Percentiles rank a stretch among this genome's conserved stretches.
Evolutionary conservation across 1,284 basidiomycete genomes (phyloP).

Genomic region (Trametes pubescens): DNA sequence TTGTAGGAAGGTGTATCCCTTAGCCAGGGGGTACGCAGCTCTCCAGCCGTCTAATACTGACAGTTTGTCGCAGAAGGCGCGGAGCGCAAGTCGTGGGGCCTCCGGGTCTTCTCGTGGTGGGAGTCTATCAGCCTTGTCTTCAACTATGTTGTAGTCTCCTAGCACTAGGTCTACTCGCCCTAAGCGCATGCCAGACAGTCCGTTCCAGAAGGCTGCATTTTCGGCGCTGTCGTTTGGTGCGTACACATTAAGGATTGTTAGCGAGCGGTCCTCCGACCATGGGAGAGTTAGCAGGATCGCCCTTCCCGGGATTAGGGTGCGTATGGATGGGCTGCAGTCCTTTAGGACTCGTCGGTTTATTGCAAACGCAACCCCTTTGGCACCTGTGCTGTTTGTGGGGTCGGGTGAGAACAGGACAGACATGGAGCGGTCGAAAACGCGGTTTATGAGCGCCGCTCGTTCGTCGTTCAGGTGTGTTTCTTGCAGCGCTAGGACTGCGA

Average conservation of each 20-base stretch:
- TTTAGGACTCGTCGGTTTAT: neutral
- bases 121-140: neutral
- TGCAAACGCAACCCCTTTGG: neutral
- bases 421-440: neutral
- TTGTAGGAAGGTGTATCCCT: neutral
- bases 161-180: neutral
- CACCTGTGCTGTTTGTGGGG: neutral
- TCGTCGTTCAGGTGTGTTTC: neutral
- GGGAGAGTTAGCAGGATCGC: neutral
- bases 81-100: neutral
- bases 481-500: neutral
- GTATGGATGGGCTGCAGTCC: neutral
- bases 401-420: neutral
- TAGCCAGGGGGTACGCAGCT: neutral
- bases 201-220: conserved; percentile 1
- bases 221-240: neutral
- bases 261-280: neutral
- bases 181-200: neutral
- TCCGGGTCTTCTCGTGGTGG: neutral
- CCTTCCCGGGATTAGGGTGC: neutral
- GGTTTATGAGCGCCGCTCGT: neutral
- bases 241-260: neutral
- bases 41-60: neutral
- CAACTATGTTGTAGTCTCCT: neutral
- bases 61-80: neutral